Conservation (phyloP, 345 rosid species). For the Eucalyptus rudis region DNA sequence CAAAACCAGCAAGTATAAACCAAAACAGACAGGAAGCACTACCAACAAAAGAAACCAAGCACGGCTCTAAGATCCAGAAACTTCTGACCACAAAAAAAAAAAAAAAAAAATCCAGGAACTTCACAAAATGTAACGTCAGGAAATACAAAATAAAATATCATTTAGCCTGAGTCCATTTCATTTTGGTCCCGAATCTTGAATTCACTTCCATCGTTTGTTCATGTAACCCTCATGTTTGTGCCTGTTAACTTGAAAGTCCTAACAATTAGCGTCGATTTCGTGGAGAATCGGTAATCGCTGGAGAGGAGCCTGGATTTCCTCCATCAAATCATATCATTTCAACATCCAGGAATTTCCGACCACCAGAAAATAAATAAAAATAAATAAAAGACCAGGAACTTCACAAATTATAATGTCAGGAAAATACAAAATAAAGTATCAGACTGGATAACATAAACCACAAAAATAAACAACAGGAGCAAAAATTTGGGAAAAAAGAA, state of each 20-base stretch:
- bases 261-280: not conserved
- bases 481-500: not conserved
- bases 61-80: too few species aligned
- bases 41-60: too few species aligned
- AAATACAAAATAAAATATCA: not conserved
- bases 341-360: not conserved
- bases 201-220: not conserved
- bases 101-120: not conserved
- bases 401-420: not conserved
- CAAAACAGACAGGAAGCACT: too few species aligned
- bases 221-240: not conserved
- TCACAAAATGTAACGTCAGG: not conserved
- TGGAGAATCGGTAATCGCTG: not conserved
- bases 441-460: not conserved
- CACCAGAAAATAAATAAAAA: too few species aligned
- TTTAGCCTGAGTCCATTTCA: not conserved
- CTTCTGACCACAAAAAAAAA: too few species aligned
- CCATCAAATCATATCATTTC: not conserved
- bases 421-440: not conserved
- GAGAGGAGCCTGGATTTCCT: not conserved
- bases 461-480: not conserved
- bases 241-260: too few species aligned
- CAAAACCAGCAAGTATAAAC: too few species aligned
- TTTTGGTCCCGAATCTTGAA: not conserved
- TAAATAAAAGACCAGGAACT: not conserved